Evolutionary conservation across 805 yeast genomes (phyloP), one percentile per base, ranked within the genome.

Genomic region (Candida montana): DNA sequence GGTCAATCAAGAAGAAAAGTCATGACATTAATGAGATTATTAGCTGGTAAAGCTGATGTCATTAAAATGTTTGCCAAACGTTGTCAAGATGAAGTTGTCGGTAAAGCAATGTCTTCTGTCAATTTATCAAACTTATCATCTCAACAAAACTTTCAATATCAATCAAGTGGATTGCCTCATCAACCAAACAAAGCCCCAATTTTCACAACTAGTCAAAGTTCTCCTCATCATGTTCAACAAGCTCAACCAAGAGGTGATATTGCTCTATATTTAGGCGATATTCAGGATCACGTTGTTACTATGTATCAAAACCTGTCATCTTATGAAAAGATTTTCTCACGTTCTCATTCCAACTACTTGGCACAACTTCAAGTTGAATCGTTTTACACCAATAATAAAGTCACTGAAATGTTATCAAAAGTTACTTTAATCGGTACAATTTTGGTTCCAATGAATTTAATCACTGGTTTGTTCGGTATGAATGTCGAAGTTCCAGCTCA

Each of bases 401-500:
- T 86, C 30, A 89, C 96, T 2, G 85, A 79, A 51, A 82, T 91
- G 74, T 71, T 91, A 41, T 86, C 96, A 26, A 84, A 85, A 57
- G 95, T 90, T 20, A 90, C 99, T 0, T 55, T 91, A 45, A 68
- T 91, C 28, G 98, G 97, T 73, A 89, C 97, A 0, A 71, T 91
- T 54, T 68, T 91, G 24, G 83, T 91, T 48, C 98, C 98, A 13
- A 72, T 91, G 71, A 91, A 91, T 60, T 68, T 91, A 44, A 74
- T 91, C 34, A 88, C 97, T 2, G 96, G 97, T 60, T 58, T 90
- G 48, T 91, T 91, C 64, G 97, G 97, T 55, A 91, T 91, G 99
- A 91, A 91, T 62, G 98, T 91, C 16, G 63, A 53, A 11, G 84
- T 91, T 23, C 97, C 97, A 0, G 96, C 96, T 23, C 64, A 74